A percentile compares a stretch with the other conserved stretches of the same genome.
Evolutionary conservation across 2,329 filamentous ascomycete species (phyloP).

Genomic region (Aspergillus pseudoviridinutans): DNA sequence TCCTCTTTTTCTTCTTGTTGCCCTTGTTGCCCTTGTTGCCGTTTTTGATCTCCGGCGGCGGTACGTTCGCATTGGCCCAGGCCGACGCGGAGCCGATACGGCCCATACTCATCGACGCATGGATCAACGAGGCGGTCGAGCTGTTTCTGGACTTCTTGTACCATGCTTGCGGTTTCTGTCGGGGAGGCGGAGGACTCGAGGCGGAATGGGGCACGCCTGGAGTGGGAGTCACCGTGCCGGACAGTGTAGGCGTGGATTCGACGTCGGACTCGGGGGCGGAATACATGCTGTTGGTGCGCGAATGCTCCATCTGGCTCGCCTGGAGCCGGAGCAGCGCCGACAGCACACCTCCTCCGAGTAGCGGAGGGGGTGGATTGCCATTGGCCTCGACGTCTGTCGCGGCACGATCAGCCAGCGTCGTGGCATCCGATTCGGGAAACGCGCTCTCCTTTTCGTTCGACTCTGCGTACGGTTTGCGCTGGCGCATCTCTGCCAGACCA

Average conservation of each 20-base stretch:
- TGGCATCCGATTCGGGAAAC: background rate
- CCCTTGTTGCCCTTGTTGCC: background rate
- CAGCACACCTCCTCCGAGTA: slow-evolving; percentile 5
- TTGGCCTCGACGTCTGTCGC: slow-evolving; percentile 3
- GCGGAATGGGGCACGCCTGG: background rate
- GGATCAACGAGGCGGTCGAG: slow-evolving; percentile 22
- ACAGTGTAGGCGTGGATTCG: background rate
- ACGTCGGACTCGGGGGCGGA: background rate
- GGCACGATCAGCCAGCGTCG: background rate
- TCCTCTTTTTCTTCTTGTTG: slow-evolving; percentile 7
- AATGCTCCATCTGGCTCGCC: slow-evolving; percentile 1
- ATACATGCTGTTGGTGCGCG: slow-evolving; percentile 2
- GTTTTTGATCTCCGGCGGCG: background rate
- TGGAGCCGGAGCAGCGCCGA: slow-evolving; percentile 6
- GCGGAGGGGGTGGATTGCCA: background rate
- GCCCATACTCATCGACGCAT: slow-evolving; percentile 13
- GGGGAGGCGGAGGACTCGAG: background rate
- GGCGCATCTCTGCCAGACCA: background rate
- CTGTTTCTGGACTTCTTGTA: slow-evolving; percentile 23
- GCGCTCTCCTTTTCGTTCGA: background rate
- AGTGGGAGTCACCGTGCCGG: background rate
- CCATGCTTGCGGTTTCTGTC: slow-evolving; percentile 18
- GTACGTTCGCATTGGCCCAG: slow-evolving; percentile 1
- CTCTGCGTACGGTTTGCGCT: background rate
- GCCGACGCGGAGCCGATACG: slow-evolving; percentile 10